Conservation (phyloP, 768 basidiomycete genomes). For the Cystobasidium onofrii region DNA sequence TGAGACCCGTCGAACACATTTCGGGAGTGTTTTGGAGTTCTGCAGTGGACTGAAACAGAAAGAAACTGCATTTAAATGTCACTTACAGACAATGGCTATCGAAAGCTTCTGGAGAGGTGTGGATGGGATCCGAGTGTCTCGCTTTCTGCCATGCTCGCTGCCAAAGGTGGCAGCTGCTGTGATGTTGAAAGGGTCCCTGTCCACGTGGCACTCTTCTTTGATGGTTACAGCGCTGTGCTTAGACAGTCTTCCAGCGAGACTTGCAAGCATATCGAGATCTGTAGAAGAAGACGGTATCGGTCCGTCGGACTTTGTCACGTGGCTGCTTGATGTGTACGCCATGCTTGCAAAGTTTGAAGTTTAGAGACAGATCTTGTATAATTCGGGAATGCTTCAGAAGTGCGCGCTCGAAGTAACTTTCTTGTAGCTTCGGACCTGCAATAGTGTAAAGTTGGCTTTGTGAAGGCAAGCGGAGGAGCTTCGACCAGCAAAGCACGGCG, state of each 20-base stretch:
- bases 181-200: neutral
- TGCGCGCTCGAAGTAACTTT: neutral
- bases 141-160: neutral
- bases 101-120: neutral
- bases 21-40: neutral
- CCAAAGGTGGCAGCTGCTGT: neutral
- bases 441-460: too few species aligned
- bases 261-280: slow-evolving; percentile 2
- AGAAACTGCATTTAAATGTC: too few species aligned
- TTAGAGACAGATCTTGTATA: too few species aligned
- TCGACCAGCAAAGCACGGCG: neutral
- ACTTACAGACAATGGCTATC: neutral
- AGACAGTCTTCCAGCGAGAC: neutral
- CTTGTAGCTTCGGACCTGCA: neutral
- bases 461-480: neutral
- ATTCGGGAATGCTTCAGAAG: neutral
- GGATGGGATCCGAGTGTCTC: slow-evolving; percentile 2
- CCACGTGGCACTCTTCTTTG: neutral
- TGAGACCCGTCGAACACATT: neutral
- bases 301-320: neutral
- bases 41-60: neutral
- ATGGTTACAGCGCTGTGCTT: neutral
- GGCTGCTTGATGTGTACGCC: neutral
- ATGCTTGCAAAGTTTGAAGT: neutral
- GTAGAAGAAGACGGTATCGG: neutral